Base-by-base conservation (phyloP, 1,139 yeast genomes). In the Nakaseomyces nivariensis region DNA sequence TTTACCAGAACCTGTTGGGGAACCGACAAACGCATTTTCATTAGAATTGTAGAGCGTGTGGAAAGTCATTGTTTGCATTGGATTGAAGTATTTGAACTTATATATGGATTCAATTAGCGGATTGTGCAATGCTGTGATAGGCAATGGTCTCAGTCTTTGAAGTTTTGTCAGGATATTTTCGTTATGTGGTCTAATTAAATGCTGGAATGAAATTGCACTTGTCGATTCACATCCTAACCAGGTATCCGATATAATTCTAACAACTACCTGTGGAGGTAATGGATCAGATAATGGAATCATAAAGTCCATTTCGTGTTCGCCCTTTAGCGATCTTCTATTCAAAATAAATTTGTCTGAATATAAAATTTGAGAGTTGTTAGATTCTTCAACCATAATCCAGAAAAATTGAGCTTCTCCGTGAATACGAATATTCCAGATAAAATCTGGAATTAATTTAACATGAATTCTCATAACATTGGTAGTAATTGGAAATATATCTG, bases 1-100 rank as follows among this genome's bases (percentile, higher is more conserved):
- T 66, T 94, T 94, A 57, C 99, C 99, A 0, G 98, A 92, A 32
- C 98, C 98, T 1, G 98, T 94, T 3, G 99, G 99, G 0, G 97
- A 90, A 11, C 99, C 99, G 43, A 94, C 87, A 67, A 94, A 85
- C 0, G 85, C 90, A 65, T 86, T 86, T 3, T 83, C 77, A 56
- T 84, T 79, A 2, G 84, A 71, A 63, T 92, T 83, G 67, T 90
- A 94, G 43, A 94, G 70, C 0, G 96, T 79, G 62, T 90, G 96
- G 69, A 94, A 94, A 0, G 85, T 79, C 97, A 92, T 92, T 0
- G 97, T 90, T 68, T 94, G 98, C 96, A 94, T 90, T 5, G 98
- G 98, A 63, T 94, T 94, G 74, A 94, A 94, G 66, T 86, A 92
- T 50, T 78, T 78, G 72, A 92, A 92, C 55, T 78, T 80, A 64